Conservation (phyloP, 306 rosid species). For the Rosa chinensis region DNA sequence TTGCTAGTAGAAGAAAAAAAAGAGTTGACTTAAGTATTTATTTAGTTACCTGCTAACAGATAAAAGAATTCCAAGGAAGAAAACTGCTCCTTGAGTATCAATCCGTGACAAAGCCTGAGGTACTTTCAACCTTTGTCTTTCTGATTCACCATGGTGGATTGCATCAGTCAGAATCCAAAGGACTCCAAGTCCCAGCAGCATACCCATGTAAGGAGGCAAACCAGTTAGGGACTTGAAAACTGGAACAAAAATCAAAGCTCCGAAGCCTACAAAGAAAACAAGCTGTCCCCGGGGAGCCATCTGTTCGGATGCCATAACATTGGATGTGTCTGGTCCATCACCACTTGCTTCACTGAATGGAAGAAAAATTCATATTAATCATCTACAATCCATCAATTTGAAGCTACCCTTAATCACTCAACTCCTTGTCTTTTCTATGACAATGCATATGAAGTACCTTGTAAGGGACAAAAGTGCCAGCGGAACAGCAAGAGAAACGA, state of each 20-base stretch:
- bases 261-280: constrained; percentile 82
- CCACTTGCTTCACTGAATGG: constrained; percentile 78
- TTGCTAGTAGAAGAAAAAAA: neutral
- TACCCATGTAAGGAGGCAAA: constrained; percentile 94
- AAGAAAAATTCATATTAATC: constrained; percentile 29
- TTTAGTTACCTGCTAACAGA: constrained; percentile 78
- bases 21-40: neutral
- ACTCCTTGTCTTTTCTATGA: constrained; percentile 19
- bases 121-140: constrained; percentile 84
- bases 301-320: constrained; percentile 75
- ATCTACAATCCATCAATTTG: constrained; percentile 15
- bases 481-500: constrained; percentile 78
- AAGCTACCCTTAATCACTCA: constrained; percentile 21
- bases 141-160: constrained; percentile 94
- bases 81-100: constrained; percentile 90
- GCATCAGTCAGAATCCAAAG: constrained; percentile 98
- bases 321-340: constrained; percentile 51
- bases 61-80: constrained; percentile 93
- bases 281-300: constrained; percentile 95
- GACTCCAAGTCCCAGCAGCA: constrained; percentile 89
- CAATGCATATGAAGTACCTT: constrained; percentile 49
- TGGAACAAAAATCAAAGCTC: constrained; percentile 86
- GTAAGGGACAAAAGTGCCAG: constrained; percentile 81
- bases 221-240: constrained; percentile 91
- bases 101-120: constrained; percentile 95